Base-by-base conservation (phyloP, 2,329 filamentous ascomycete genomes). In the Cladobotryum mycophilum region DNA sequence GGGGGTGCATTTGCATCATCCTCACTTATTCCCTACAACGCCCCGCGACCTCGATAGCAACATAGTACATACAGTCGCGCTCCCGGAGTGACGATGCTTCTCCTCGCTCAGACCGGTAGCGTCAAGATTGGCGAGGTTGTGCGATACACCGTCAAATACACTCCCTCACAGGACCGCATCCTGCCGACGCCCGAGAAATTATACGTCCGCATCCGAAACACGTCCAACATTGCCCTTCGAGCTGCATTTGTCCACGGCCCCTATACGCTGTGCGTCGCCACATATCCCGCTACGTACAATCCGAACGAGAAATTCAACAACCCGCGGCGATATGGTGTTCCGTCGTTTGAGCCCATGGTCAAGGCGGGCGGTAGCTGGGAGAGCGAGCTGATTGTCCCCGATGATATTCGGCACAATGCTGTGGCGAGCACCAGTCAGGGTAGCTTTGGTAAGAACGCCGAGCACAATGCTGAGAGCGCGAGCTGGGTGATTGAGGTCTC, bases 171-270 rank as follows among this genome's bases (percentile, higher is more conserved):
- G 62, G 93, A 97, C 69, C 89, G 89, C 59, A 95, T 96, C 64
- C 79, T 96, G 3, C 93, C 93, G 4, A 86, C 89, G 4, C 92
- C 92, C 25, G 75, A 86, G 57, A 78, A 83, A 60, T 81, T 99
- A 36, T 82, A 89, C 69, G 81, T 99, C 42, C 89, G 88, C 60
- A 84, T 99, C 66, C 92, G 88, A 67, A 99, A 99, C 69, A 91
- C 88, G 9, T 93, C 88, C 37, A 86, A 89, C 51, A 88, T 96
- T 56, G 88, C 93, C 14, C 76, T 97, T 37, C 88, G 93, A 63
- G 93, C 93, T 48, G 93, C 93, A 51, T 99, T 96, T 67, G 85
- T 99, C 48, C 93, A 96, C 70, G 93, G 93, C 0, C 93, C 93
- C 1, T 99, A 99, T 66, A 95, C 85, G 1, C 79, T 97, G 36